Evolutionary conservation across 345 rosid species (phyloP), one percentile per base, ranked within the genome.

Genomic region (Pistacia vera): DNA sequence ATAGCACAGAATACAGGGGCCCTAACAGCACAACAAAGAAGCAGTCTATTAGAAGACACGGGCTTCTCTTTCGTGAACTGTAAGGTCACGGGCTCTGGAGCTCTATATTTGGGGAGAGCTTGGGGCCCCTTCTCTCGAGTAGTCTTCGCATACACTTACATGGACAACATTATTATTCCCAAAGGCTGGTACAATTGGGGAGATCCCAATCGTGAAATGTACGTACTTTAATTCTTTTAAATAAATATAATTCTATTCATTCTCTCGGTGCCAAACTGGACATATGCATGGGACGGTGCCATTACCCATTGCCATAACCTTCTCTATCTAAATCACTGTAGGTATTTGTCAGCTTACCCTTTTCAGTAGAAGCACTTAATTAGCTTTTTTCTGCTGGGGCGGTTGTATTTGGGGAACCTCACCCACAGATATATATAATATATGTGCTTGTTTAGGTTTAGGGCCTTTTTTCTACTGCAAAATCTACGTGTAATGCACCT

Each of bases 61-160:
- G 99, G 98, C 17, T 96, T 96, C 90, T 96, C 99, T 2, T 96
- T 96, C 58, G 90, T 96, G 41, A 90, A 91, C 75, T 93, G 99
- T 73, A 92, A 92, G 82, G 95, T 96, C 84, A 96, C 99, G 72
- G 99, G 98, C 5, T 93, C 99, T 0, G 99, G 99, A 13, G 99
- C 92, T 2, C 88, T 96, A 7, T 96, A 88, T 74, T 88, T 96
- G 14, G 99, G 99, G 4, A 85, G 99, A 75, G 98, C 99, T 4
- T 96, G 99, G 99, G 98, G 99, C 46, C 94, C 99, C 20, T 96
- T 96, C 80, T 96, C 99, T 3, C 86, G 99, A 70, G 99, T 96
- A 1, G 87, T 96, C 81, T 96, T 96, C 80, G 99, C 99, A 46
- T 96, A 90, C 80, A 96, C 99, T 18, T 90, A 91, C 57, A 93